Conservation (phyloP, 176 grass and related monocot genomes). For the Typha latifolia region DNA sequence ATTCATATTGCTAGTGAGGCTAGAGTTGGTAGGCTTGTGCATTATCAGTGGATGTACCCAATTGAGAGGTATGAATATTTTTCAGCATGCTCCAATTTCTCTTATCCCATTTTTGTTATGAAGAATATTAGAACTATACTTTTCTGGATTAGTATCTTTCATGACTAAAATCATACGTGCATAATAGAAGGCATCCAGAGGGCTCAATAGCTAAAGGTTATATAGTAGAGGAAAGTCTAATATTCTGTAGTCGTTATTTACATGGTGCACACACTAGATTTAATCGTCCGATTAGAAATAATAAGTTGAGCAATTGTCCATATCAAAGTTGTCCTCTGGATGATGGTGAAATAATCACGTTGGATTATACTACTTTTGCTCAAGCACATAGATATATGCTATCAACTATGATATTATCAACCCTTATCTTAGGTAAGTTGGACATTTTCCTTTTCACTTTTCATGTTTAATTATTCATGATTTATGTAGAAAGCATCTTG, state of each 20-base stretch:
- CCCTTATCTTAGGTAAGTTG: too few relatives aligned
- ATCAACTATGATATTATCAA: too few relatives aligned
- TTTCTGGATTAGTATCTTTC: not conserved
- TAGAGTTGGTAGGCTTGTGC: not conserved
- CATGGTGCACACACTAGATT: conserved; percentile 9
- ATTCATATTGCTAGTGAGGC: not conserved
- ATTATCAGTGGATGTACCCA: not conserved
- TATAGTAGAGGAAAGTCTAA: conserved; percentile 9
- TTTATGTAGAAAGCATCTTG: too few relatives aligned
- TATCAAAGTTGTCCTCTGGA: not conserved
- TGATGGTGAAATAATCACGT: not conserved
- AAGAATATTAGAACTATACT: too few relatives aligned
- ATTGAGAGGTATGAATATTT: not conserved
- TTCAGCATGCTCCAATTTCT: too few relatives aligned
- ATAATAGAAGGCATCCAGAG: not conserved
- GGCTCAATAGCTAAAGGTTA: conserved; percentile 21
- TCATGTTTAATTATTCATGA: too few relatives aligned
- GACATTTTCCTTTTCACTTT: too few relatives aligned
- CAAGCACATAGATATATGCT: too few relatives aligned
- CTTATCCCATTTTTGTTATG: too few relatives aligned
- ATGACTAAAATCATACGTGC: not conserved
- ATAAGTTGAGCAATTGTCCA: not conserved
- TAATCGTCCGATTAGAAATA: not conserved
- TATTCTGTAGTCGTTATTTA: conserved; percentile 11
- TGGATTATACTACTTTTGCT: too few relatives aligned